Evolutionary conservation across 2,329 filamentous ascomycete species (phyloP), one percentile per base, ranked within the genome.

Genomic region (Botrytis porri): DNA sequence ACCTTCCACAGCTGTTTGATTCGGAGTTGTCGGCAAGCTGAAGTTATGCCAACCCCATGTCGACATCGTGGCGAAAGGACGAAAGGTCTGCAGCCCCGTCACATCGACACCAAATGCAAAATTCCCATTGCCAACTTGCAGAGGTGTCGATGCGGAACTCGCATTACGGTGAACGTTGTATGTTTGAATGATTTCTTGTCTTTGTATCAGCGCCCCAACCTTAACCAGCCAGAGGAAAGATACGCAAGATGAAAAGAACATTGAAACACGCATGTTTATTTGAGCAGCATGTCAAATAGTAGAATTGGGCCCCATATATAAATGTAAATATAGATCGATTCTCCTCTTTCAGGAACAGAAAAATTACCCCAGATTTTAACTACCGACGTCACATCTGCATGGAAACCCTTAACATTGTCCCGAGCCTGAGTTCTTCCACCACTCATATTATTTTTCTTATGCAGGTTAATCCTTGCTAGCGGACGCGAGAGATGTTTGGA

Each of bases 21-120:
- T 74, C 1, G 69, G 48, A 45, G 72, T 81, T 4, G 78, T 81
- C 4, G 85, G 85, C 22, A 86, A 76, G 1, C 81, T 82, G 10
- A 81, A 82, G 62, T 84, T 85, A 75, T 84, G 82, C 84, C 84
- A 85, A 3, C 82, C 82, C 84, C 84, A 85, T 4, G 82, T 82
- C 12, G 83, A 84, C 12, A 85, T 78, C 1, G 79, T 85, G 37
- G 81, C 82, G 73, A 83, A 84, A 2, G 82, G 82, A 8, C 81
- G 70, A 60, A 85, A 83, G 10, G 83, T 85, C 73, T 85, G 84
- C 6, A 85, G 77, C 1, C 84, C 84, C 0, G 84, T 85, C 41
- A 85, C 78, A 75, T 85, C 84, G 18, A 80, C 81, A 12, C 84
- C 84, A 71, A 85, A 85, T 20, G 84, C 84, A 65, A 85, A 85